These are phyloP conservation scores for Teunomyces lycoperdinae DNA, from an alignment of 805 yeast genomes.

Conservation along the genomic window DNA sequence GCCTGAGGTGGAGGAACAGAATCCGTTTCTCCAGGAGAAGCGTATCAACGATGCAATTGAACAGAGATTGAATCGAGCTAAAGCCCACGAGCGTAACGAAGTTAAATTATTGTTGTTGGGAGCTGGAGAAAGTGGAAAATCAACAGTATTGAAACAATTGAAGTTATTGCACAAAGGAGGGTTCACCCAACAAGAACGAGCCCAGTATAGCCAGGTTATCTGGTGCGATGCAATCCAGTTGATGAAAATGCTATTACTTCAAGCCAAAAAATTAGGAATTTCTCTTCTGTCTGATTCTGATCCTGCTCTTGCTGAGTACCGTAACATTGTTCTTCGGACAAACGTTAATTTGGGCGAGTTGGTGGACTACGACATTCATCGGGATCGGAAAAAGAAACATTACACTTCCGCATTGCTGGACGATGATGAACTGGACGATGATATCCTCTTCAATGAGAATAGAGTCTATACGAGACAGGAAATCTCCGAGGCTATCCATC, in stretches of 20 bases:
- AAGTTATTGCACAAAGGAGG: conserved; percentile 82
- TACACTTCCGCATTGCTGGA: conserved; percentile 43
- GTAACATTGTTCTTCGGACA: conserved; percentile 51
- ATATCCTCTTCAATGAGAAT: not conserved
- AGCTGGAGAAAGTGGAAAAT: conserved; percentile 93
- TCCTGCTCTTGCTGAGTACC: conserved; percentile 43
- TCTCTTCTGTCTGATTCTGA: conserved; percentile 59
- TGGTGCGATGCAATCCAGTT: conserved; percentile 91
- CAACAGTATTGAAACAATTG: conserved; percentile 89
- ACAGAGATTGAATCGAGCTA: conserved; percentile 51
- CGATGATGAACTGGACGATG: not conserved
- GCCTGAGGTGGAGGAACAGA: conserved; percentile 38
- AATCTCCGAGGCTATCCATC: conserved; percentile 67
- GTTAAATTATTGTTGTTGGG: conserved; percentile 79
- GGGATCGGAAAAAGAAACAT: conserved; percentile 52
- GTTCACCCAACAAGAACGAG: conserved; percentile 73
- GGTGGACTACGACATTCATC: conserved; percentile 60
- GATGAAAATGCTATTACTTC: conserved; percentile 73
- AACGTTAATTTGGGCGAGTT: conserved; percentile 61
- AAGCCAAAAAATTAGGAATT: conserved; percentile 66
- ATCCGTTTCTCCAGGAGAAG: conserved; percentile 54
- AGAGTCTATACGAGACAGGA: conserved; percentile 33
- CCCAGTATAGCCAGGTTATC: conserved; percentile 79
- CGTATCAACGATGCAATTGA: conserved; percentile 63
- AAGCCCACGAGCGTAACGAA: conserved; percentile 53